These are phyloP conservation scores for Niveomyces coronatus DNA, from an alignment of 2,329 filamentous ascomycete species.

Conservation along the genomic window DNA sequence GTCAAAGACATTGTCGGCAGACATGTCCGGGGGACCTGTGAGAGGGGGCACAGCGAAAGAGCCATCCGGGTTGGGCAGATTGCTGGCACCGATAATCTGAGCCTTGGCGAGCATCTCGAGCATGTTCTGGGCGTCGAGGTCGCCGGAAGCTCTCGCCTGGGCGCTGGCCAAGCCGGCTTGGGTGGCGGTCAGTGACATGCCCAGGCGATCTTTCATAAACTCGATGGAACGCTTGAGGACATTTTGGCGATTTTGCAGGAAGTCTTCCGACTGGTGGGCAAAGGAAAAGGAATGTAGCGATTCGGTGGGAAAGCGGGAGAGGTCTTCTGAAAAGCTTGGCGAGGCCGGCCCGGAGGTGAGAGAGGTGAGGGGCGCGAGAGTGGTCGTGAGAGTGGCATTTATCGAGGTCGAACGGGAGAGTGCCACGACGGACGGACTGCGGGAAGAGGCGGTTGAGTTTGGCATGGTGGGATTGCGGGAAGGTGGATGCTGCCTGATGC, in stretches of 20 bases:
- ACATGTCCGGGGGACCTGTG: constrained; percentile 67
- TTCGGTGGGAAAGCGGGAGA: constrained; percentile 86
- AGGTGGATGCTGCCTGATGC: constrained; percentile 73
- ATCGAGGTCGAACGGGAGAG: constrained; percentile 63
- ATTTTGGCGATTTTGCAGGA: constrained; percentile 84
- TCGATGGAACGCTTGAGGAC: constrained; percentile 88
- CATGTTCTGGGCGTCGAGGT: constrained; percentile 82
- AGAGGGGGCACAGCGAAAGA: constrained; percentile 46
- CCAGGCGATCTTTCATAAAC: constrained; percentile 89
- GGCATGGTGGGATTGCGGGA: constrained; percentile 55
- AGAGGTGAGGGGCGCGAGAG: constrained; percentile 42
- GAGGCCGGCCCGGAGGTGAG: constrained; percentile 53
- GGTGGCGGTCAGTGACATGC: constrained; percentile 57
- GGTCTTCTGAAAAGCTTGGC: constrained; percentile 74
- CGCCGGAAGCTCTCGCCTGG: constrained; percentile 71
- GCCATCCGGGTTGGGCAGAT: constrained; percentile 39
- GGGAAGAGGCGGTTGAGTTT: constrained; percentile 50
- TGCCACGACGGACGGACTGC: constrained; percentile 44
- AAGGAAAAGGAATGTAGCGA: constrained; percentile 98
- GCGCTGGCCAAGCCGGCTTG: constrained; percentile 71
- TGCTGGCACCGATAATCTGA: constrained; percentile 63
- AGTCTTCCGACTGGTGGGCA: constrained; percentile 86
- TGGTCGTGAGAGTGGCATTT: constrained; percentile 53
- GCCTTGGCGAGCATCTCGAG: constrained; percentile 77
- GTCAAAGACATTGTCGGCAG: constrained; percentile 76